Evolutionary conservation across 257 asterid species (phyloP).

Genomic region (Asclepias syriaca): DNA sequence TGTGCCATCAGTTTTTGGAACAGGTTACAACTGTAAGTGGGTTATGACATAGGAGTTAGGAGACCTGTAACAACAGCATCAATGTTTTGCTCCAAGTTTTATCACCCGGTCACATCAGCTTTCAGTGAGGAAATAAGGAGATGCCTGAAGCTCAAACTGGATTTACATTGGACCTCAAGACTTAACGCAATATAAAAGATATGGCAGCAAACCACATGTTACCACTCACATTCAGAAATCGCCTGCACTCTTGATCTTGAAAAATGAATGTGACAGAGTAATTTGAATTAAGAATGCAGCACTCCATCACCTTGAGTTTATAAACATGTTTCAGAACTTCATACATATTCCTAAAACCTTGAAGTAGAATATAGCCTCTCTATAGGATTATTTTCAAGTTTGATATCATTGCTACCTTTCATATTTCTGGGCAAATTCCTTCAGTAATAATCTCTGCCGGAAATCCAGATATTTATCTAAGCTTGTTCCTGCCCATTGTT

Average conservation of each 20-base stretch:
- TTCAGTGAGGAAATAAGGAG: neutral
- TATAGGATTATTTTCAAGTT: neutral
- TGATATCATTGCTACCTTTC: slow-evolving; percentile 40
- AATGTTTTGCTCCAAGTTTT: neutral
- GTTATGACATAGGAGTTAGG: neutral
- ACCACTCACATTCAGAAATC: neutral
- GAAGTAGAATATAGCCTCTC: neutral
- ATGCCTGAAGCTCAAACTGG: slow-evolving; percentile 1
- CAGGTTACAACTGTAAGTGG: neutral
- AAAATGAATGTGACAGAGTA: neutral
- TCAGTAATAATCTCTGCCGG: slow-evolving; percentile 76
- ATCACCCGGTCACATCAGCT: neutral
- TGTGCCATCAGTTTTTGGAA: neutral
- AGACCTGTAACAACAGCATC: neutral
- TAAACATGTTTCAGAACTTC: neutral
- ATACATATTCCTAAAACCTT: neutral
- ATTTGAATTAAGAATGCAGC: neutral
- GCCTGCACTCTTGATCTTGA: neutral
- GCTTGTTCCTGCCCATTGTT: slow-evolving; percentile 95
- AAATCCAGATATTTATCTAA: slow-evolving; percentile 76
- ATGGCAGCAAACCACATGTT: neutral
- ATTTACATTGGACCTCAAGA: neutral
- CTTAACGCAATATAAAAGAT: neutral
- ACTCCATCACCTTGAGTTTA: neutral
- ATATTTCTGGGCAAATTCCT: slow-evolving; percentile 75